Evolutionary conservation across 2,329 filamentous ascomycete genomes (phyloP).

Genomic region (Metarhizium humberi): DNA sequence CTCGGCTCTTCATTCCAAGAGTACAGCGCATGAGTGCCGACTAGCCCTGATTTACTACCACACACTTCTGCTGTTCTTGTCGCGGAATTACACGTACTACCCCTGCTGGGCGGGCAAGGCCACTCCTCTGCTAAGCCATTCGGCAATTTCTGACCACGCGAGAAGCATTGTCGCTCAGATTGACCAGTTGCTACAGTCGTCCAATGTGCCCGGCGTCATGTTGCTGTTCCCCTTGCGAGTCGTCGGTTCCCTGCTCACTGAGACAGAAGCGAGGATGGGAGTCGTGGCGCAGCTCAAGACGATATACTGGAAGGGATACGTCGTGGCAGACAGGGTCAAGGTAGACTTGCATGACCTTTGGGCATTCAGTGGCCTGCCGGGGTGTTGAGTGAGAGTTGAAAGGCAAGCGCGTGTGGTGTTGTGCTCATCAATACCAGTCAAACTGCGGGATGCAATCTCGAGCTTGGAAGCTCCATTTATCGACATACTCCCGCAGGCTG

Average conservation of each 20-base stretch:
- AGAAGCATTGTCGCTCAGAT: not conserved
- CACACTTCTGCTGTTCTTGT: conserved; percentile 13
- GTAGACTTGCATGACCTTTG: conserved; percentile 14
- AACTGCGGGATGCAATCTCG: too few species aligned
- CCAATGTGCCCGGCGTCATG: conserved; percentile 11
- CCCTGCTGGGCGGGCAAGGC: conserved; percentile 8
- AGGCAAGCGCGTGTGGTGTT: too few species aligned
- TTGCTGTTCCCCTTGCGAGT: conserved; percentile 15
- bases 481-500: too few species aligned
- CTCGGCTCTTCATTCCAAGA: fast-evolving
- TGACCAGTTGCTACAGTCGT: not conserved
- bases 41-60: conserved; percentile 10
- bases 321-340: conserved; percentile 13
- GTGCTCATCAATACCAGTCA: too few species aligned
- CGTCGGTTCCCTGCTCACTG: conserved; percentile 8
- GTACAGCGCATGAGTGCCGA: not conserved
- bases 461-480: too few species aligned
- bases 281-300: conserved; percentile 4
- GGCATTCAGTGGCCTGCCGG: not conserved
- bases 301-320: conserved; percentile 13
- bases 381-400: too few species aligned
- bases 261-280: not conserved
- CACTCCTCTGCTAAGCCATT: conserved; percentile 4
- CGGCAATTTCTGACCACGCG: conserved; percentile 2
- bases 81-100: conserved; percentile 15